Base-by-base conservation (phyloP, 164 flowering plant species). In the Macadamia tetraphylla region DNA sequence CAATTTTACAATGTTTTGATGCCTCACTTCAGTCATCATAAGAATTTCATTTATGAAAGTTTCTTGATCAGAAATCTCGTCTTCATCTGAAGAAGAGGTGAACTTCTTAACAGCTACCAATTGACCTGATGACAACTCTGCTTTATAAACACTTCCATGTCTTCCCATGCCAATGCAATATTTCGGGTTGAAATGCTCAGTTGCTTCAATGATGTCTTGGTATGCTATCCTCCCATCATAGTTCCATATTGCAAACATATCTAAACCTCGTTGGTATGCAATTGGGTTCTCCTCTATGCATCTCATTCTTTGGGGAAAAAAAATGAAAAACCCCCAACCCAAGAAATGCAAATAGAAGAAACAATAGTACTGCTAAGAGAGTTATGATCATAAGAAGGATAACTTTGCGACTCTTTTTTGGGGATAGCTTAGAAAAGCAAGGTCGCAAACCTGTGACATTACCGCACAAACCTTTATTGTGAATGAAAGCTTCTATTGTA, bases 391-490 rank as follows among this genome's bases (percentile, higher is more conserved):
- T 59, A 9, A 60, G 1, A 2, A 59, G 44, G 35, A 30, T 9
- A 2, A 44, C 17, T 52, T 52, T 69, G 15, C 30, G 48, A 4
- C 55, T 23, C 23, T 55, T 49, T 8, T 46, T 46, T 46, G 9
- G 1, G 3, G 51, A 9, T 46, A 1, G 9, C 7, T 46, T 46
- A 5, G 51, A 46, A 1, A 11, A 3, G 15, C 74, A 70, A 14
- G 59, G 62, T 2, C 49, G 14, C 17, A 71, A 44, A 15, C 71
- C 69, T 29, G 13, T 40, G 3, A 53, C 51, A 49, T 67, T 43
- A 17, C 78, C 78, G 48, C 77, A 75, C 53, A 75, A 31, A 1
- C 64, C 74, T 62, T 67, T 58, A 18, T 70, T 70, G 31, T 65
- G 44, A 9, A 5, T 17, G 10, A 69, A 13, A 6, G 61, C 60